These are phyloP conservation scores for Boehmeria nivea DNA, from an alignment of 306 rosid species.

Conservation along the genomic window DNA sequence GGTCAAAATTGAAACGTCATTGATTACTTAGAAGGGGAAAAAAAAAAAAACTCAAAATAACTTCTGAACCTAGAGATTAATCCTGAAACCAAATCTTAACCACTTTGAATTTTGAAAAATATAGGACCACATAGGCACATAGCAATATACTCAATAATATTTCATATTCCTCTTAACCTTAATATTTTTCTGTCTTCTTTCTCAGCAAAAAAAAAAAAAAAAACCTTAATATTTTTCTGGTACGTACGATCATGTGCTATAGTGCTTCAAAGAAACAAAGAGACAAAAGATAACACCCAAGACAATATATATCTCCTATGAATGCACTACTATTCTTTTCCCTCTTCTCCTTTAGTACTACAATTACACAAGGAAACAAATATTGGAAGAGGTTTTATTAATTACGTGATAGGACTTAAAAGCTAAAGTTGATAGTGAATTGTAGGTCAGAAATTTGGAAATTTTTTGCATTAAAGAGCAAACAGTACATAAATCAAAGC, in stretches of 20 bases:
- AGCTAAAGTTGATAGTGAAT: background rate
- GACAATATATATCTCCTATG: background rate
- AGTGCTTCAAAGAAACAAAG: background rate
- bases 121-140: too few relatives aligned
- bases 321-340: background rate
- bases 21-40: too few relatives aligned
- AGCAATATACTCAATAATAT: too few relatives aligned
- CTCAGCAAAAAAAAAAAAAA: too few relatives aligned
- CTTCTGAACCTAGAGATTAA: background rate
- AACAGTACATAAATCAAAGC: conserved; percentile 1
- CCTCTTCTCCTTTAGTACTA: background rate
- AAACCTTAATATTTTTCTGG: too few relatives aligned
- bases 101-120: background rate
- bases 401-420: conserved; percentile 1
- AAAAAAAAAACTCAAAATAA: background rate
- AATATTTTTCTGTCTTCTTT: too few relatives aligned
- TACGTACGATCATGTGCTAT: background rate
- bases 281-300: background rate
- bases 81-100: background rate
- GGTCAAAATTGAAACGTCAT: too few relatives aligned
- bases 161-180: too few relatives aligned
- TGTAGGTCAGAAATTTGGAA: background rate
- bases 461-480: background rate
- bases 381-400: background rate
- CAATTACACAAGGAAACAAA: background rate